These are phyloP conservation scores for Balamuthia mandrillaris DNA, from an alignment of 208 protist genomes.

Conservation along the genomic window DNA sequence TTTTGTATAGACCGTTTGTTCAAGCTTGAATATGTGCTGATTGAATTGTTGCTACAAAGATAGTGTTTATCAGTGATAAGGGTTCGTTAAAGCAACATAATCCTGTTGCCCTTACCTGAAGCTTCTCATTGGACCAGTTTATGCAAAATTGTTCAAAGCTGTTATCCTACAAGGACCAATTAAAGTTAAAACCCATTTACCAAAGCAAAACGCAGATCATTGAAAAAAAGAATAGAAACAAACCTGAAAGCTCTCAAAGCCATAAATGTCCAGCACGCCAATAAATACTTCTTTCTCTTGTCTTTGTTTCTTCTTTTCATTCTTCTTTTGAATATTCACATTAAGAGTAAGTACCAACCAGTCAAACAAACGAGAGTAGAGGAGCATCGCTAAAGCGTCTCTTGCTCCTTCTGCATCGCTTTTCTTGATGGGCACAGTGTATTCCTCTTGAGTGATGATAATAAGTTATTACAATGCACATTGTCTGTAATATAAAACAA, in stretches of 20 bases:
- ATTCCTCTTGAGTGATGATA: background rate
- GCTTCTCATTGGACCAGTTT: constrained; percentile 60
- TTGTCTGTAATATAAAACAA: background rate
- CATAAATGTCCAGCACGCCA: constrained; percentile 68
- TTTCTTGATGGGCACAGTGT: background rate
- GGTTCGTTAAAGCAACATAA: too few species aligned
- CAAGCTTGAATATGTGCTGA: constrained; percentile 87
- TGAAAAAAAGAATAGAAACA: background rate
- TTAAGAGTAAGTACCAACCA: constrained; percentile 46
- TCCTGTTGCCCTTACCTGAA: constrained; percentile 70
- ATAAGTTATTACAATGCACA: background rate
- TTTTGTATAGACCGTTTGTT: constrained; percentile 73
- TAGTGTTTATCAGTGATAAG: too few species aligned
- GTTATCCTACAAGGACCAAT: constrained; percentile 81
- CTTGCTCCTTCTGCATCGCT: constrained; percentile 64
- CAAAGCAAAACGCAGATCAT: too few species aligned
- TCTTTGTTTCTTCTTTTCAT: too few species aligned
- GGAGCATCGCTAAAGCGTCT: constrained; percentile 71
- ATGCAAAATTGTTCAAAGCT: constrained; percentile 75
- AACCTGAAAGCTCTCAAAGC: constrained; percentile 71
- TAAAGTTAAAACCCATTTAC: too few species aligned
- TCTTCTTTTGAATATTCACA: background rate
- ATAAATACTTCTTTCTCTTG: too few species aligned
- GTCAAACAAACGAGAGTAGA: constrained; percentile 68
- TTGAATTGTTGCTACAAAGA: constrained; percentile 95